Percentiles rank a stretch among this genome's conserved stretches.
Evolutionary conservation across 371 early-diverging fungal species (phyloP).

Genomic region (Rhizopus delemar): DNA sequence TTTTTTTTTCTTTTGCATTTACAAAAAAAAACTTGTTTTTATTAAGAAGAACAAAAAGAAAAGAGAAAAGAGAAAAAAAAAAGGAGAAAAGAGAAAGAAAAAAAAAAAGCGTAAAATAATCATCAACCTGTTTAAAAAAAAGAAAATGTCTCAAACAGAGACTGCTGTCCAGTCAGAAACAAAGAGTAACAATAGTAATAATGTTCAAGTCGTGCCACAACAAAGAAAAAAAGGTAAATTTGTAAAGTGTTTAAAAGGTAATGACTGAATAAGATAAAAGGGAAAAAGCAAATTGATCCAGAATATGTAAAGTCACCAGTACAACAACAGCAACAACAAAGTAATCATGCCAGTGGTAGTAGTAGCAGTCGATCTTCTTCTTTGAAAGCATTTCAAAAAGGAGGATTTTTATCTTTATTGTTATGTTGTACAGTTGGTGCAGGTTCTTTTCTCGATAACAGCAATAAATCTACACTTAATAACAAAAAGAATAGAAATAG

Average conservation of each 20-base stretch:
- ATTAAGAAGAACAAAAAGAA: slow-evolving; percentile 3
- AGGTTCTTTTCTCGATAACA: slow-evolving; percentile 36
- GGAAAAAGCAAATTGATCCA: slow-evolving; percentile 31
- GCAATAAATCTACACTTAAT: slow-evolving; percentile 30
- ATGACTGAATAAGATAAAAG: slow-evolving; percentile 16
- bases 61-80: neutral
- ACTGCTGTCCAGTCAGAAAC: slow-evolving; percentile 11
- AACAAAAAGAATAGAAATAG: slow-evolving; percentile 18
- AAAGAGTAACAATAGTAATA: slow-evolving; percentile 16
- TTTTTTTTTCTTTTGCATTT: neutral
- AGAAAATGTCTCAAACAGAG: slow-evolving; percentile 26
- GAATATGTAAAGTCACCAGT: slow-evolving; percentile 34
- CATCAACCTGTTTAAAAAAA: neutral
- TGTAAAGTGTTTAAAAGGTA: slow-evolving; percentile 11
- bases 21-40: neutral
- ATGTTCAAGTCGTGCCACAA: slow-evolving; percentile 19
- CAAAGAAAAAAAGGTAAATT: neutral
- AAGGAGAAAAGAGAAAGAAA: slow-evolving; percentile 6
- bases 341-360: neutral
- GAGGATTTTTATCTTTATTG: slow-evolving; percentile 33
- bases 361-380: slow-evolving; percentile 14
- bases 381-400: slow-evolving; percentile 31
- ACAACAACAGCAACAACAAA: neutral
- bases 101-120: slow-evolving; percentile 10
- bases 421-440: slow-evolving; percentile 37